Evolutionary conservation across 331 rosid genomes (phyloP).

Genomic region (Erythrophleum ivorense): DNA sequence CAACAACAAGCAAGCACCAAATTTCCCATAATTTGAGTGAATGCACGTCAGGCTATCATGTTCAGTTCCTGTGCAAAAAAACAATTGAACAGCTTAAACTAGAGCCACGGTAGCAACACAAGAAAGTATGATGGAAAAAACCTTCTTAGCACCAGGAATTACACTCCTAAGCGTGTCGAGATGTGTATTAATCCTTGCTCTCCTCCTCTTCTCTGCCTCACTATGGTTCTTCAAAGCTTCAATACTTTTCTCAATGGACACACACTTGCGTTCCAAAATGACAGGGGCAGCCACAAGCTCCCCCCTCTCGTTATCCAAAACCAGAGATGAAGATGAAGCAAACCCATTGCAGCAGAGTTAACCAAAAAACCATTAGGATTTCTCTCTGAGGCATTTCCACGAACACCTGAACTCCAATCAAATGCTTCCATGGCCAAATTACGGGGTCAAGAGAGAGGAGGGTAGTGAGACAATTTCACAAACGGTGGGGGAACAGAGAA

Average conservation of each 20-base stretch:
- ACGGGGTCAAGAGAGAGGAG: conserved; percentile 8
- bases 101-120: not conserved
- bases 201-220: conserved; percentile 75
- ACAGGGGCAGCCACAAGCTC: conserved; percentile 68
- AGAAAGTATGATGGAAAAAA: conserved; percentile 35
- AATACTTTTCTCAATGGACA: conserved; percentile 56
- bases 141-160: conserved; percentile 72
- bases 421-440: conserved; percentile 49
- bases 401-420: conserved; percentile 49
- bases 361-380: conserved; percentile 43
- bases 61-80: not conserved
- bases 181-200: conserved; percentile 73
- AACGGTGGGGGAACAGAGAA: conserved; percentile 5
- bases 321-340: conserved; percentile 60
- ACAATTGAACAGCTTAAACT: not conserved
- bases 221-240: conserved; percentile 73
- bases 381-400: conserved; percentile 32
- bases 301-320: conserved; percentile 62
- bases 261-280: conserved; percentile 51
- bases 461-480: conserved; percentile 18
- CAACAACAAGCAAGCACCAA: conserved; percentile 21
- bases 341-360: conserved; percentile 45
- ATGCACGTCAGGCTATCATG: not conserved
- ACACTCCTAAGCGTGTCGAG: conserved; percentile 66
- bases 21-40: not conserved